Percentiles rank a stretch among this genome's conserved stretches.
These are phyloP conservation scores for Globisporangium nodosum DNA, from an alignment of 352 stramenopile species.

Conservation along the genomic window DNA sequence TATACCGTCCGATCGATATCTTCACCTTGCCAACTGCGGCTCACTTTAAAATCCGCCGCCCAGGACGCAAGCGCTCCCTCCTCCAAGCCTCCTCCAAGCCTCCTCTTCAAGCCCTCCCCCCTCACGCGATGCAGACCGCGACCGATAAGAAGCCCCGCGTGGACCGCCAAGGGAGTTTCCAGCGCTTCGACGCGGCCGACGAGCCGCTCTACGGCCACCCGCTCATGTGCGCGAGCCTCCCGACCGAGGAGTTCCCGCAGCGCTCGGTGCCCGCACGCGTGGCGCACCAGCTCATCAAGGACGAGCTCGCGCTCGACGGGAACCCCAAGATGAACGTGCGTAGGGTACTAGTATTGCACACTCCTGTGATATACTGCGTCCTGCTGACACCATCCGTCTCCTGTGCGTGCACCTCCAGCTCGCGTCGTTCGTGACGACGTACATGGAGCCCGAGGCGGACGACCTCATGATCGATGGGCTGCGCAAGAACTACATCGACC, in stretches of 20 bases:
- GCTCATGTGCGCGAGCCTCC: slow-evolving; percentile 66
- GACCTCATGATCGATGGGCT: slow-evolving; percentile 87
- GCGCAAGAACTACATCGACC: slow-evolving; percentile 91
- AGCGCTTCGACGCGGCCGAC: slow-evolving; percentile 13
- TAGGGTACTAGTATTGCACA: background rate
- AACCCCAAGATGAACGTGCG: slow-evolving; percentile 88
- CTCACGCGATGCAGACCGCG: slow-evolving; percentile 29
- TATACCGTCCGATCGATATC: background rate
- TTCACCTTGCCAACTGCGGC: background rate
- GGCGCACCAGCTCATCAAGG: slow-evolving; percentile 85
- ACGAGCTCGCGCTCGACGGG: slow-evolving; percentile 86
- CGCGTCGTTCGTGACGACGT: slow-evolving; percentile 89
- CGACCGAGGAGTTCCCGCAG: slow-evolving; percentile 57
- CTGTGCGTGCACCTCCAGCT: slow-evolving; percentile 24
- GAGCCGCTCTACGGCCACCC: slow-evolving; percentile 80
- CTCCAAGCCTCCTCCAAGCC: background rate
- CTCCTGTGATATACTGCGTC: background rate
- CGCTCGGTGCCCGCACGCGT: slow-evolving; percentile 69
- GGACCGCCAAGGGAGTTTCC: slow-evolving; percentile 14
- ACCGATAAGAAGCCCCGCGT: slow-evolving; percentile 18
- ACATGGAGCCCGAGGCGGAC: slow-evolving; percentile 89
- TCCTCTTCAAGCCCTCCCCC: background rate
- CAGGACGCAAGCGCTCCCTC: slow-evolving; percentile 4
- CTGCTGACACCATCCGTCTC: background rate
- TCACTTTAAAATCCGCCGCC: slow-evolving; percentile 10